phyloP scores from a whole-genome alignment of 306 rosid species.

The Crataegus laevigata region DNA sequence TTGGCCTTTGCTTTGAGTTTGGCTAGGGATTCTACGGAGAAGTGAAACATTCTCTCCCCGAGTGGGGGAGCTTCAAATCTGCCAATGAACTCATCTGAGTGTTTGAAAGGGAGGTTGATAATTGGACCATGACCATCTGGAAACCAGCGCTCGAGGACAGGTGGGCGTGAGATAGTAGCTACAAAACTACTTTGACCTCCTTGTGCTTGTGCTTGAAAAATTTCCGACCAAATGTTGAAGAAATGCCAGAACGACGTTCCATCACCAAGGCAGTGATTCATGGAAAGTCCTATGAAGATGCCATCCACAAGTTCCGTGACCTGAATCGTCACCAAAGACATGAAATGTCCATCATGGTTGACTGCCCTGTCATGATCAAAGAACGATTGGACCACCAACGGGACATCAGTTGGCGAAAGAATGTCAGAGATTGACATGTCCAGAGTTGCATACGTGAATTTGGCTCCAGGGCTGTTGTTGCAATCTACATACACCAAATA shows the following conservation, averaged over 20 bases:
- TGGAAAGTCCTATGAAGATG: constrained; percentile 55
- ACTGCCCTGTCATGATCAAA: constrained; percentile 24
- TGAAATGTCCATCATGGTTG: constrained; percentile 45
- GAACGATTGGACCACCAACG: background rate
- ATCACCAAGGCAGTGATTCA: constrained; percentile 43
- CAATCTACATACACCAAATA: constrained; percentile 28
- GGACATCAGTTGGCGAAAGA: background rate
- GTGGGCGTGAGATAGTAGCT: constrained; percentile 20
- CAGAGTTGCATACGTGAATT: constrained; percentile 36
- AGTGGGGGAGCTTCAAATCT: constrained; percentile 33
- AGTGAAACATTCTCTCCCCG: no score
- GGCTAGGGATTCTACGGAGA: no score
- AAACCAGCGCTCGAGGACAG: constrained; percentile 41
- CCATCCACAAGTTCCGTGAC: constrained; percentile 53
- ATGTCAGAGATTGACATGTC: constrained; percentile 19
- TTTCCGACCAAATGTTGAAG: constrained; percentile 46
- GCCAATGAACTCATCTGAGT: constrained; percentile 30
- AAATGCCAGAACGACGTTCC: constrained; percentile 57
- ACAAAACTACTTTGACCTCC: background rate
- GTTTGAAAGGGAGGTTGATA: constrained; percentile 37
- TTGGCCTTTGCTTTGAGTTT: constrained; percentile 55
- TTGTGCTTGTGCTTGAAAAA: constrained; percentile 9
- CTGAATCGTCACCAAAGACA: constrained; percentile 40
- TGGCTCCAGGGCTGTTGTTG: constrained; percentile 30
- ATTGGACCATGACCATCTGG: constrained; percentile 27